Evolutionary conservation across 2,329 filamentous ascomycete genomes (phyloP).

Genomic region (Cercospora sp.): DNA sequence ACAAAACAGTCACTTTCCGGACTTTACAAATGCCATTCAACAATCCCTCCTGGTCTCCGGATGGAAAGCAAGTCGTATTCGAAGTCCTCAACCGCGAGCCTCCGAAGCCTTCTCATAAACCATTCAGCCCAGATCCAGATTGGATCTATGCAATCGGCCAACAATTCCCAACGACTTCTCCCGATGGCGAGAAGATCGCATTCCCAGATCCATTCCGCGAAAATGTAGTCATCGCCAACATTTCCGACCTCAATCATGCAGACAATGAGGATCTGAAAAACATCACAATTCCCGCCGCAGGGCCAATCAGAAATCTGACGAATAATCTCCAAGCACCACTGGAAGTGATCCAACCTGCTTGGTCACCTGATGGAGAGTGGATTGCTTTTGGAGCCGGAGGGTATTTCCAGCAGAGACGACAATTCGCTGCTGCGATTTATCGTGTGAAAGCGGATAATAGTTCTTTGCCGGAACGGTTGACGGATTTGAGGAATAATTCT

Average conservation of each 20-base stretch:
- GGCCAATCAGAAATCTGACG: neutral
- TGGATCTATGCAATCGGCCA: neutral
- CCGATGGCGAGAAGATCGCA: neutral
- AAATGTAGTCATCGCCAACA: neutral
- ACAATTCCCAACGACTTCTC: neutral
- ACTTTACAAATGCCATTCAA: neutral
- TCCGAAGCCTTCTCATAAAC: neutral
- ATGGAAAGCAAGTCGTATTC: conserved; percentile 8
- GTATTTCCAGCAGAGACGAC: conserved; percentile 4
- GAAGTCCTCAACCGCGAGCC: neutral
- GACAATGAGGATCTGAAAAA: neutral
- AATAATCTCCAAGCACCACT: neutral
- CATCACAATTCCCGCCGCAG: neutral
- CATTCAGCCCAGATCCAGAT: neutral
- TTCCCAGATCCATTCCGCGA: neutral
- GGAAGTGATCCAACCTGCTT: neutral
- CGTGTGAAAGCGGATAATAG: neutral
- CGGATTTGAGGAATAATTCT: neutral
- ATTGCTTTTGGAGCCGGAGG: conserved; percentile 13
- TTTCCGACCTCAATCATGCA: neutral
- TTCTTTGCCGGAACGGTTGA: neutral
- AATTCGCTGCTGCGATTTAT: conserved; percentile 2
- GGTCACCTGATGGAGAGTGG: conserved; percentile 12
- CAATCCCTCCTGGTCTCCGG: conserved; percentile 14
- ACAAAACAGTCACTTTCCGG: too few species aligned